A percentile compares a stretch with the other conserved stretches of the same genome.
These are phyloP conservation scores for Alloascoidea hylecoeti DNA, from an alignment of 805 yeast genomes.

Conservation along the genomic window DNA sequence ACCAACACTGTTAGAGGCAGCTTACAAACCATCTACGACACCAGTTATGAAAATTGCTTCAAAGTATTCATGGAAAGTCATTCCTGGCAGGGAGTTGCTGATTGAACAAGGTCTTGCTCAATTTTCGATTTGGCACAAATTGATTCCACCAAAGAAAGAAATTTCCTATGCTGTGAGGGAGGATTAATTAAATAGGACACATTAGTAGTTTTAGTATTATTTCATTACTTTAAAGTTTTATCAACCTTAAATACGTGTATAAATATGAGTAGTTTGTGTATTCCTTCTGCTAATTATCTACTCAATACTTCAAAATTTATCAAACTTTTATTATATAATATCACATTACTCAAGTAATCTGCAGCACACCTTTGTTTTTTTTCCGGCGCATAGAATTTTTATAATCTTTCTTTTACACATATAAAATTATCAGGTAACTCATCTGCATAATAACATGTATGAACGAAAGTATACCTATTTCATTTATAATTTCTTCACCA, in stretches of 20 bases:
- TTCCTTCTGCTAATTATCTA: background rate
- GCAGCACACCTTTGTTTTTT: no score
- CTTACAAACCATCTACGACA: slow-evolving; percentile 82
- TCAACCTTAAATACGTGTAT: background rate
- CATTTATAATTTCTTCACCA: no score
- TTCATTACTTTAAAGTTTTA: no score
- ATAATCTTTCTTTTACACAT: no score
- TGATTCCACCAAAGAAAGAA: background rate
- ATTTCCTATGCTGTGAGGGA: background rate
- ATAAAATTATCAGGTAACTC: no score
- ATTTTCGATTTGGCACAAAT: slow-evolving; percentile 62
- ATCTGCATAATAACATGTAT: no score
- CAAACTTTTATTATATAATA: background rate
- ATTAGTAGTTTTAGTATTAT: no score
- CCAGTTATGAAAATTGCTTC: slow-evolving; percentile 76
- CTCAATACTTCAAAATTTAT: background rate
- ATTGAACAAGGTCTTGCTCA: slow-evolving; percentile 90
- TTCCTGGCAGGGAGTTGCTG: slow-evolving; percentile 86
- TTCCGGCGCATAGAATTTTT: no score
- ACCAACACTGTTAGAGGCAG: slow-evolving; percentile 73
- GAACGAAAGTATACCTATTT: no score
- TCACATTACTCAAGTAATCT: background rate
- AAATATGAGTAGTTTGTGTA: background rate
- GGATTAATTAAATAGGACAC: background rate
- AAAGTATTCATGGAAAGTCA: slow-evolving; percentile 57